These are phyloP conservation scores for Lycium barbarum DNA, from an alignment of 257 asterid species.

Conservation along the genomic window DNA sequence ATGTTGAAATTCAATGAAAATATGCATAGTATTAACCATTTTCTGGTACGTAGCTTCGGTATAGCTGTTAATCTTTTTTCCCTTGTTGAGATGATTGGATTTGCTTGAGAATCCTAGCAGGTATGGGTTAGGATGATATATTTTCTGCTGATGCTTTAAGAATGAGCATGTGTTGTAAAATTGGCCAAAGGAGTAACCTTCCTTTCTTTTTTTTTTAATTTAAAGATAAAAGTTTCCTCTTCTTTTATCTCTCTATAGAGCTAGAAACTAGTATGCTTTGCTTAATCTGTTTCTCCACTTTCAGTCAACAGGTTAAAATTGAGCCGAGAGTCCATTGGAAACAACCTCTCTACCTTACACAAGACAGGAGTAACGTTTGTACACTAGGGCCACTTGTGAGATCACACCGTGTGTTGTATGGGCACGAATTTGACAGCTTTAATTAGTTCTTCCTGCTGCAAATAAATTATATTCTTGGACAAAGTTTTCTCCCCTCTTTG, in stretches of 20 bases:
- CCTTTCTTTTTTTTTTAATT: not conserved
- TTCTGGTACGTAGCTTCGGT: not conserved
- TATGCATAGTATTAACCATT: not conserved
- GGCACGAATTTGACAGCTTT: not conserved
- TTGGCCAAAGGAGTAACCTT: not conserved
- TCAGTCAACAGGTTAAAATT: not conserved
- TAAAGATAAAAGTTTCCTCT: not conserved
- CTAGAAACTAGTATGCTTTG: not conserved
- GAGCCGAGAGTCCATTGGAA: not conserved
- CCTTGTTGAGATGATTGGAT: not conserved
- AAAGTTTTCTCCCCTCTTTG: not conserved
- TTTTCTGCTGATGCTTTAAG: not conserved
- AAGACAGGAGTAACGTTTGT: too few species aligned
- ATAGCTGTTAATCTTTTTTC: not conserved
- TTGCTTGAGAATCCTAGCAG: not conserved
- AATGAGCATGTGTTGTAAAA: not conserved
- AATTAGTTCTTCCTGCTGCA: not conserved
- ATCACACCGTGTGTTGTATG: not conserved
- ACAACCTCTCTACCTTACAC: too few species aligned
- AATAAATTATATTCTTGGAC: not conserved
- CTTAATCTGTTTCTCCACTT: not conserved
- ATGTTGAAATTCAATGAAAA: constrained; percentile 55
- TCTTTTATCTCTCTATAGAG: not conserved
- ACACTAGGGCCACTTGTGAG: too few species aligned
- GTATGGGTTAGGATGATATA: not conserved